A percentile compares a stretch with the other conserved stretches of the same genome.
These are phyloP conservation scores for Haplosporangium gracile DNA, from an alignment of 192 early-diverging fungal species.

Conservation along the genomic window DNA sequence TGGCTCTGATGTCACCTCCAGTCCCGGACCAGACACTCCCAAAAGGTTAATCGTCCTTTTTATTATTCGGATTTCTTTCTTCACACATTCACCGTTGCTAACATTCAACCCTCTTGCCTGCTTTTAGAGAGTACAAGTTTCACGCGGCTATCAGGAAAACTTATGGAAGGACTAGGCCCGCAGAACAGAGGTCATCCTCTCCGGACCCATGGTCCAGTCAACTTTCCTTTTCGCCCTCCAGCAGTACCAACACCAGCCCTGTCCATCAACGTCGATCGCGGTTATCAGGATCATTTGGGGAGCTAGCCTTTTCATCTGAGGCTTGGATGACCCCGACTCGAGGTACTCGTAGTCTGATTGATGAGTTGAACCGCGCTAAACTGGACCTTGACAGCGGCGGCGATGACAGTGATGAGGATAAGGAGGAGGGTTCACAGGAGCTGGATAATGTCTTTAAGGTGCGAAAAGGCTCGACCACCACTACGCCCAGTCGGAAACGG, in stretches of 20 bases:
- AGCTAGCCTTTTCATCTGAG: neutral
- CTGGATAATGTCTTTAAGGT: conserved; percentile 5
- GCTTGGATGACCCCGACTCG: conserved; percentile 18
- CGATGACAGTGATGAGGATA: neutral
- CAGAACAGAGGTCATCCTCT: conserved; percentile 7
- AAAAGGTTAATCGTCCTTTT: conserved; percentile 3
- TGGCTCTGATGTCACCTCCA: neutral
- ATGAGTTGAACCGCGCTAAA: conserved; percentile 29
- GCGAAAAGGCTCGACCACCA: neutral
- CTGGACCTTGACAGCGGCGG: conserved; percentile 14
- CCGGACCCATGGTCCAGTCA: conserved; percentile 23
- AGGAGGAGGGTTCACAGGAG: neutral
- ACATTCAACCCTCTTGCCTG: neutral
- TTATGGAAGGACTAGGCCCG: conserved; percentile 31
- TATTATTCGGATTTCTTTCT: neutral
- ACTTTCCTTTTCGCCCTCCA: neutral
- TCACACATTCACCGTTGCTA: neutral
- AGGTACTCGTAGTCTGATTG: conserved; percentile 15
- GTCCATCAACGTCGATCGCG: conserved; percentile 8
- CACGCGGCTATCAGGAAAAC: conserved; percentile 34
- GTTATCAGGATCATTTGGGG: conserved; percentile 14
- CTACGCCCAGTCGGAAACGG: neutral
- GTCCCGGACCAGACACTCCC: conserved; percentile 17
- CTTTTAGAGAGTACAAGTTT: conserved; percentile 38
- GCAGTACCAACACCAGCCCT: conserved; percentile 9